A percentile compares a stretch with the other conserved stretches of the same genome.
Evolutionary conservation across 768 basidiomycete genomes (phyloP).

Genomic region (Leccinum olivaceopallidum): DNA sequence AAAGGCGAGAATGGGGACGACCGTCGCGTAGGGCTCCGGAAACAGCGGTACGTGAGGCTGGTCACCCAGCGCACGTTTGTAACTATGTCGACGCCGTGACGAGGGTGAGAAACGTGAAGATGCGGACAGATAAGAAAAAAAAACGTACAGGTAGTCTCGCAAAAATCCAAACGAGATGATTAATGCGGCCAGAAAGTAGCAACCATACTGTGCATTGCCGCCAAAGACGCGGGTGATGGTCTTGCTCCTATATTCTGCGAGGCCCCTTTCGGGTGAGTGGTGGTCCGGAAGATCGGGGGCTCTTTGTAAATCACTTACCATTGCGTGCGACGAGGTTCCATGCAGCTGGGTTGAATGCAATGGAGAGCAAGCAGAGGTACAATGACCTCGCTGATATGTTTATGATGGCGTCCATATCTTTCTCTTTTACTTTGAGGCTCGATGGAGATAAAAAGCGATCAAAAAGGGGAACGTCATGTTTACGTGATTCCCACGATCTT

Average conservation of each 20-base stretch:
- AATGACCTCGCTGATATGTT: slow-evolving; percentile 69
- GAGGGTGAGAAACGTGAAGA: neutral
- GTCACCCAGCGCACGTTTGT: slow-evolving; percentile 67
- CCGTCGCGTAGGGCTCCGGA: slow-evolving; percentile 60
- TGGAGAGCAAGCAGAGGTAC: slow-evolving; percentile 61
- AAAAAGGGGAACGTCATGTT: neutral
- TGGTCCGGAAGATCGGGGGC: neutral
- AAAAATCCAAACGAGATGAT: slow-evolving; percentile 88
- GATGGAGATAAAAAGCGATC: neutral
- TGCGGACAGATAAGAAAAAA: slow-evolving; percentile 10
- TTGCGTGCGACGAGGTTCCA: slow-evolving; percentile 97
- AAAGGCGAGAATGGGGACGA: slow-evolving; percentile 64
- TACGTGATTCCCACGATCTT: slow-evolving; percentile 14
- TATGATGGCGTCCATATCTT: slow-evolving; percentile 37
- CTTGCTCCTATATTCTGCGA: slow-evolving; percentile 75
- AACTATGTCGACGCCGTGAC: slow-evolving; percentile 45
- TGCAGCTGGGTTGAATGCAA: slow-evolving; percentile 88
- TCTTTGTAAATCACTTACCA: slow-evolving; percentile 49
- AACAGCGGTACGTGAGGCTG: slow-evolving; percentile 75
- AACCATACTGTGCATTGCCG: slow-evolving; percentile 71
- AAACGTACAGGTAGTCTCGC: slow-evolving; percentile 79
- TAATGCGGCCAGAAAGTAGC: slow-evolving; percentile 81
- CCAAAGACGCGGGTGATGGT: slow-evolving; percentile 84
- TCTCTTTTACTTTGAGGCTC: too few species aligned
- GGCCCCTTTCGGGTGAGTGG: neutral